A percentile compares a stretch with the other conserved stretches of the same genome.
Evolutionary conservation across 768 basidiomycete species (phyloP).

Genomic region (Hygrophorus russula): DNA sequence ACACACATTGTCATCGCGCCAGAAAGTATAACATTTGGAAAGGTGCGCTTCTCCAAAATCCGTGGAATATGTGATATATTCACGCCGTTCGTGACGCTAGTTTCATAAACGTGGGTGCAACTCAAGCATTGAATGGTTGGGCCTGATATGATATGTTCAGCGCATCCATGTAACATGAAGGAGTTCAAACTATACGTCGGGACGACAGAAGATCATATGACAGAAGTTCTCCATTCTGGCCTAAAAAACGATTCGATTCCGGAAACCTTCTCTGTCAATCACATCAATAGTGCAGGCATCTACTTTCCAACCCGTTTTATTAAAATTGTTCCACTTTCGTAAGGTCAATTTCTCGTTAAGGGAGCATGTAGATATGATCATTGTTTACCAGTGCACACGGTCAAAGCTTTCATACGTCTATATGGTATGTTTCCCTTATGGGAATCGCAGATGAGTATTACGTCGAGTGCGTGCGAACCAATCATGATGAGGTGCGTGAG

Average conservation of each 20-base stretch:
- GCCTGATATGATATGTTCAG: slow-evolving; percentile 24
- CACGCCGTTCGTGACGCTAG: slow-evolving; percentile 16
- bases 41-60: slow-evolving; percentile 36
- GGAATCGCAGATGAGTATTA: slow-evolving; percentile 47
- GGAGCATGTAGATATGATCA: neutral
- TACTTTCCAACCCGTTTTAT: slow-evolving; percentile 56
- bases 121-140: slow-evolving; percentile 1
- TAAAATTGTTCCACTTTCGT: slow-evolving; percentile 72
- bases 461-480: slow-evolving; percentile 40
- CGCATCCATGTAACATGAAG: slow-evolving; percentile 79
- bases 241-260: slow-evolving; percentile 55
- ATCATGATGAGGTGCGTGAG: slow-evolving; percentile 51
- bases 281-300: slow-evolving; percentile 45
- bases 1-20: neutral
- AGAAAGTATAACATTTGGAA: slow-evolving; percentile 76
- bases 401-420: slow-evolving; percentile 65
- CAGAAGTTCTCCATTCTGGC: slow-evolving; percentile 48
- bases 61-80: neutral
- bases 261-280: slow-evolving; percentile 53
- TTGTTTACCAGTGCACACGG: slow-evolving; percentile 44
- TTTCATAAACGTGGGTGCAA: slow-evolving; percentile 27
- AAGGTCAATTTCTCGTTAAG: slow-evolving; percentile 15
- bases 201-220: slow-evolving; percentile 51
- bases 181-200: slow-evolving; percentile 70
- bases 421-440: slow-evolving; percentile 60